A percentile compares a stretch with the other conserved stretches of the same genome.
phyloP scores from a whole-genome alignment of 768 basidiomycete species.

The Naganishia antarctica region DNA sequence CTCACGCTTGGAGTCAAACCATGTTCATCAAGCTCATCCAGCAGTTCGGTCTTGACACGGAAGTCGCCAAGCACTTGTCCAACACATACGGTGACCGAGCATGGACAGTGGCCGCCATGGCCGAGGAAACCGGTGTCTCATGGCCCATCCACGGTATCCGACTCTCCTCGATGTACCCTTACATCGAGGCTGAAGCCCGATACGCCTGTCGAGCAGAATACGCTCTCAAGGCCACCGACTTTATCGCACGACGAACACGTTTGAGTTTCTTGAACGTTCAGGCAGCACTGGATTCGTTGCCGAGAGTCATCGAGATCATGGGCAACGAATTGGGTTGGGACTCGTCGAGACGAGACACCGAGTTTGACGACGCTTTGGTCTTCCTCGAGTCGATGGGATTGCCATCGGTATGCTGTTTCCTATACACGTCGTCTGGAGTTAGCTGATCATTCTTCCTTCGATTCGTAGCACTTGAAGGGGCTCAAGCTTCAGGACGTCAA shows the following conservation, averaged over 20 bases:
- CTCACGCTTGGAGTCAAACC: constrained; percentile 87
- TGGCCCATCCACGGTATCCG: constrained; percentile 86
- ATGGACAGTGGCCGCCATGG: constrained; percentile 83
- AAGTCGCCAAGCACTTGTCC: constrained; percentile 88
- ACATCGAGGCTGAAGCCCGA: constrained; percentile 86
- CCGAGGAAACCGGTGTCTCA: constrained; percentile 63
- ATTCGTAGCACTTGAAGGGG: constrained; percentile 24
- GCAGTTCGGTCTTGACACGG: constrained; percentile 80
- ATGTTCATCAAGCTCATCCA: constrained; percentile 97
- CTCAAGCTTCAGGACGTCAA: constrained; percentile 45
- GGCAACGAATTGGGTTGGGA: constrained; percentile 76
- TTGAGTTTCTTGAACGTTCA: constrained; percentile 88
- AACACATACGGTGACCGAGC: constrained; percentile 93
- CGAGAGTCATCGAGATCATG: constrained; percentile 87
- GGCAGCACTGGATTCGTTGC: constrained; percentile 75
- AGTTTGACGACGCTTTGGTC: constrained; percentile 60
- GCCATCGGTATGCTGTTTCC: constrained; percentile 44
- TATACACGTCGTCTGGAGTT: not conserved
- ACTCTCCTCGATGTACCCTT: constrained; percentile 69
- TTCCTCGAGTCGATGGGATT: constrained; percentile 87
- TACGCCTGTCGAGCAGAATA: constrained; percentile 88
- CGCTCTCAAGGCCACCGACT: constrained; percentile 84
- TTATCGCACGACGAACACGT: constrained; percentile 87
- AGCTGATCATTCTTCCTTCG: not conserved
- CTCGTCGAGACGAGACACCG: constrained; percentile 56